Conservation (phyloP, 2,329 filamentous ascomycete species). For the Phaeosphaeriaceae sp. region DNA sequence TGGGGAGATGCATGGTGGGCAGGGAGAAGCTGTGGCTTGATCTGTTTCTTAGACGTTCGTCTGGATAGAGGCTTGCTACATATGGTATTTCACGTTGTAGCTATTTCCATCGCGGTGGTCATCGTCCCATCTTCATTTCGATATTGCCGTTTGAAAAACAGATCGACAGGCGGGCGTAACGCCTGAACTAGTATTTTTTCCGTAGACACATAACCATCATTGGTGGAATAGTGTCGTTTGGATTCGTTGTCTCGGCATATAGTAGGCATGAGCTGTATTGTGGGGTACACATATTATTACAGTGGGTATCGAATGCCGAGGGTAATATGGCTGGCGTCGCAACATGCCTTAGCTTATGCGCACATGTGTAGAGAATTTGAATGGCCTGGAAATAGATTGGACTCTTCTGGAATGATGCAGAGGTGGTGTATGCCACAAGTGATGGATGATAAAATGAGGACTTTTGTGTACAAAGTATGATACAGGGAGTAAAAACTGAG, state of each 20-base stretch:
- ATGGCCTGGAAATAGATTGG: neutral
- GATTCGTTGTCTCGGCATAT: constrained; percentile 3
- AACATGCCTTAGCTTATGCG: too few species aligned
- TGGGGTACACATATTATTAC: constrained; percentile 4
- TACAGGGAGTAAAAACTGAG: neutral
- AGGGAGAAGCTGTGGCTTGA: neutral
- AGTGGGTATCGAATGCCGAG: neutral
- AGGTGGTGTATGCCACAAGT: neutral
- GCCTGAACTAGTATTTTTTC: neutral
- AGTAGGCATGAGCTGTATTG: neutral
- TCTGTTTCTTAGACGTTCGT: too few species aligned
- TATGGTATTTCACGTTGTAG: too few species aligned
- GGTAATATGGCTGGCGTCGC: too few species aligned
- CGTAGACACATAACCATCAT: neutral
- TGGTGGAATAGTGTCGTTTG: neutral
- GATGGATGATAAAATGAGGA: neutral
- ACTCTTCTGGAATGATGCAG: too few species aligned
- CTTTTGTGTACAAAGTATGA: neutral
- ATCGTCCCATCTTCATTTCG: too few species aligned
- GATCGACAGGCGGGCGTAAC: neutral
- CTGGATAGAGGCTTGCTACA: too few species aligned
- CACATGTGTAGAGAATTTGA: too few species aligned
- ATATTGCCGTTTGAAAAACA: too few species aligned
- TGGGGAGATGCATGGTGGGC: constrained; percentile 36
- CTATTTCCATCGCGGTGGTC: too few species aligned